phyloP scores from a whole-genome alignment of 2,329 filamentous ascomycete genomes.

The Fusarium torulosum region DNA sequence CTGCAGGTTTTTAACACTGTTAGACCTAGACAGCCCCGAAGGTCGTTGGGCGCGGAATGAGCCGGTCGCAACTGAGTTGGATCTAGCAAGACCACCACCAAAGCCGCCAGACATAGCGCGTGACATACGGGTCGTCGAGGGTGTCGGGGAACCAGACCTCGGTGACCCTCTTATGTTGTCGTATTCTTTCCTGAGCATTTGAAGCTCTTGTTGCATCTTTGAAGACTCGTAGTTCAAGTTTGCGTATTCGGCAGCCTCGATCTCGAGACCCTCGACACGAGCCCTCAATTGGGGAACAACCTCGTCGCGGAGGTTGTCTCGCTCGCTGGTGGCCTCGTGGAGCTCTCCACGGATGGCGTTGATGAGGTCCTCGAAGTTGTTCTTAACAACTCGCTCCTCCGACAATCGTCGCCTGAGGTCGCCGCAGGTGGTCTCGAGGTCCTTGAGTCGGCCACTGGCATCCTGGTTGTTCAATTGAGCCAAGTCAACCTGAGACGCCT shows the following conservation, averaged over 20 bases:
- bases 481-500: slow-evolving; percentile 73
- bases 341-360: slow-evolving; percentile 86
- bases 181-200: slow-evolving; percentile 76
- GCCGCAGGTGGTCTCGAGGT: slow-evolving; percentile 84
- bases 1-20: slow-evolving; percentile 64
- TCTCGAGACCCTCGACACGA: slow-evolving; percentile 81
- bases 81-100: slow-evolving; percentile 69
- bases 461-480: slow-evolving; percentile 68
- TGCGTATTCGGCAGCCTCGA: slow-evolving; percentile 77
- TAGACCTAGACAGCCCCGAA: slow-evolving; percentile 68
- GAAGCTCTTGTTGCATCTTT: slow-evolving; percentile 88
- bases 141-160: slow-evolving; percentile 39
- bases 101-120: slow-evolving; percentile 61
- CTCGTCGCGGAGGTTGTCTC: slow-evolving; percentile 91
- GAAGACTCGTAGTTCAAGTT: slow-evolving; percentile 82
- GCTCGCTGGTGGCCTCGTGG: slow-evolving; percentile 84
- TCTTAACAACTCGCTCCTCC: slow-evolving; percentile 88
- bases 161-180: slow-evolving; percentile 64
- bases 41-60: slow-evolving; percentile 57
- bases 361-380: slow-evolving; percentile 93
- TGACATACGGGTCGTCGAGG: slow-evolving; percentile 46
- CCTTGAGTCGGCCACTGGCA: slow-evolving; percentile 73
- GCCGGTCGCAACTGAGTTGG: slow-evolving; percentile 74
- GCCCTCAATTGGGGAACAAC: slow-evolving; percentile 83
- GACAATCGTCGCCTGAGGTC: slow-evolving; percentile 83